Evolutionary conservation across 306 rosid species (phyloP).

Genomic region (Bauhinia variegata): DNA sequence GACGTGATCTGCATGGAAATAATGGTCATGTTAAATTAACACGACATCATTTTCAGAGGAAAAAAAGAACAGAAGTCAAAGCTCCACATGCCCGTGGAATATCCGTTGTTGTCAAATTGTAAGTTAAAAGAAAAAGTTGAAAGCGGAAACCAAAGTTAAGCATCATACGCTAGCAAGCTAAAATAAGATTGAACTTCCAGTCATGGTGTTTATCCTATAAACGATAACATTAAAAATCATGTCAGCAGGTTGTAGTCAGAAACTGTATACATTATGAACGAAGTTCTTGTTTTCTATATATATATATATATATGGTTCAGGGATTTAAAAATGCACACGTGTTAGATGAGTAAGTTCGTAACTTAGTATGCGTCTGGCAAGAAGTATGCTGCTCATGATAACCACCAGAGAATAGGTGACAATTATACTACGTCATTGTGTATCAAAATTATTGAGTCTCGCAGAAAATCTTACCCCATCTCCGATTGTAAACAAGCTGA

Average conservation of each 20-base stretch:
- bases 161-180: not conserved
- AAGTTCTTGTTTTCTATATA: too few relatives aligned
- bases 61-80: constrained; percentile 13
- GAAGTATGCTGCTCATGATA: constrained; percentile 17
- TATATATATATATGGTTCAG: not conserved
- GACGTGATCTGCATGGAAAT: constrained; percentile 67
- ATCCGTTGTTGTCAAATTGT: not conserved
- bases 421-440: constrained; percentile 21
- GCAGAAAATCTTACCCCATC: constrained; percentile 77
- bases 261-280: not conserved
- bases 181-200: constrained; percentile 3
- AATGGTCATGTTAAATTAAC: constrained; percentile 33
- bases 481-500: constrained; percentile 74
- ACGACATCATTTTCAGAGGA: constrained; percentile 18
- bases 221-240: not conserved
- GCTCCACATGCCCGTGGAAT: constrained; percentile 1
- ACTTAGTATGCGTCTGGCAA: not conserved
- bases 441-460: constrained; percentile 13
- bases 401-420: constrained; percentile 10
- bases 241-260: not conserved
- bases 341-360: not conserved
- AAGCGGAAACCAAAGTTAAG: not conserved
- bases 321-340: not conserved
- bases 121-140: not conserved
- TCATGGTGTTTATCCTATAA: not conserved